Conservation (phyloP, 2,329 filamentous ascomycete genomes). For the Aureobasidium sp. region DNA sequence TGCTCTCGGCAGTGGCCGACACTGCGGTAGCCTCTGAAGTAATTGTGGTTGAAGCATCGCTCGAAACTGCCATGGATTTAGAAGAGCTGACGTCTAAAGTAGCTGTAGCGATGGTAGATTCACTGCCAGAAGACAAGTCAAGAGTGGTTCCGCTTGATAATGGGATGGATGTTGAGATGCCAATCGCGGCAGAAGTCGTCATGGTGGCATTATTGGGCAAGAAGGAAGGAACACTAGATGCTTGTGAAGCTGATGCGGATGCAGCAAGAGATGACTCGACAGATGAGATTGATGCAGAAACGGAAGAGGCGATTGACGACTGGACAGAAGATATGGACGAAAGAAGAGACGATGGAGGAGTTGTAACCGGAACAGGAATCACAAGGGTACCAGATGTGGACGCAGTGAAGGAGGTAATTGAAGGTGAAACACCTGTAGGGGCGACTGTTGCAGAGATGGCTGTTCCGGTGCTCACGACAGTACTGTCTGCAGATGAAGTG, state of each 20-base stretch:
- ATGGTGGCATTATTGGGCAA: constrained; percentile 1
- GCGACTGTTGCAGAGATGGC: neutral
- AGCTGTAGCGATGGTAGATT: neutral
- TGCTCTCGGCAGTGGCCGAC: constrained; percentile 1
- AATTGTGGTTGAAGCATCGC: neutral
- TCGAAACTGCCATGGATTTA: neutral
- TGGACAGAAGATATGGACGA: constrained; percentile 12
- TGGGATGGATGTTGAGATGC: constrained; percentile 5
- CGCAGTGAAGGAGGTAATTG: constrained; percentile 5
- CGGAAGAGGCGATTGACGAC: constrained; percentile 7
- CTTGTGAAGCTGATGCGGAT: constrained; percentile 1
- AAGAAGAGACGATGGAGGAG: constrained; percentile 12
- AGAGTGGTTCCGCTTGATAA: neutral
- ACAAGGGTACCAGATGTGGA: constrained; percentile 16
- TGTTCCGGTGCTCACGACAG: constrained; percentile 1
- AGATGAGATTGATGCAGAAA: constrained; percentile 9
- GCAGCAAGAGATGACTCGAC: neutral
- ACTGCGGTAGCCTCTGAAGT: constrained; percentile 3
- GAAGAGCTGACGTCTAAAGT: neutral
- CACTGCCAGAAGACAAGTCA: neutral
- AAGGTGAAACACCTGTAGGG: neutral
- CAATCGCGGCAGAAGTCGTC: neutral
- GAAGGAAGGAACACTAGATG: constrained; percentile 7
- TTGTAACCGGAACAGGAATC: constrained; percentile 18
- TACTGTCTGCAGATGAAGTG: neutral